phyloP scores from a whole-genome alignment of 805 yeast species.

The Starmerella bacillaris region DNA sequence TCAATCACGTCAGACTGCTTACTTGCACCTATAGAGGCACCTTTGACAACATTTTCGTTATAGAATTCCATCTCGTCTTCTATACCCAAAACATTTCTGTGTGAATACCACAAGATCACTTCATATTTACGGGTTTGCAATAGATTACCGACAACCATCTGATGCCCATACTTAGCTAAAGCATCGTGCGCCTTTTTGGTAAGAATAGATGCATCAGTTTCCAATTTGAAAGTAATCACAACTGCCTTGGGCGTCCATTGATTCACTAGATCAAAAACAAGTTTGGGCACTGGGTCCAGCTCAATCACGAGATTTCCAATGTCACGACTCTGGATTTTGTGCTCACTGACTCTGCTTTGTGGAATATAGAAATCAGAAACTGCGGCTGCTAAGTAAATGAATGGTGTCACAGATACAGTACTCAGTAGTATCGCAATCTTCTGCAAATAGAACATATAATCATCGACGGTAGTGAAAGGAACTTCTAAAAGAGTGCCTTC shows the following conservation, averaged over 20 bases:
- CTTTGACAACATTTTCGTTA: no score
- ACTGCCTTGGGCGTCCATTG: slow-evolving; percentile 90
- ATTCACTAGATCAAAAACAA: slow-evolving; percentile 69
- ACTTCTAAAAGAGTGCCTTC: slow-evolving; percentile 36
- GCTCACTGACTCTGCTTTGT: slow-evolving; percentile 67
- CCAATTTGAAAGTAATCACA: slow-evolving; percentile 87
- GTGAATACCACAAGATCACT: no score
- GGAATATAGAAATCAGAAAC: slow-evolving; percentile 95
- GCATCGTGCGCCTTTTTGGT: slow-evolving; percentile 65
- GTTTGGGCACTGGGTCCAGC: slow-evolving; percentile 91
- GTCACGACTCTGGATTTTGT: slow-evolving; percentile 74
- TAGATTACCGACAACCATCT: slow-evolving; percentile 83
- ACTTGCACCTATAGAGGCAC: no score
- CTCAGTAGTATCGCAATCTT: slow-evolving; percentile 41
- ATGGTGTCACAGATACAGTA: slow-evolving; percentile 28
- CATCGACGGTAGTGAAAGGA: slow-evolving; percentile 91
- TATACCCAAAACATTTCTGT: no score
- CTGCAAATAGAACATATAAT: slow-evolving; percentile 70
- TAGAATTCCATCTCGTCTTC: no score
- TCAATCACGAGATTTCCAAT: slow-evolving; percentile 56
- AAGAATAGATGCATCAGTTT: slow-evolving; percentile 60
- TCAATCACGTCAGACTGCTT: no score
- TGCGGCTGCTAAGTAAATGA: slow-evolving; percentile 90
- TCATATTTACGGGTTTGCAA: slow-evolving; percentile 74
- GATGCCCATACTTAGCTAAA: slow-evolving; percentile 71